Evolutionary conservation across 2,329 filamentous ascomycete genomes (phyloP).

Genomic region (Dothiorella sarmentorum): DNA sequence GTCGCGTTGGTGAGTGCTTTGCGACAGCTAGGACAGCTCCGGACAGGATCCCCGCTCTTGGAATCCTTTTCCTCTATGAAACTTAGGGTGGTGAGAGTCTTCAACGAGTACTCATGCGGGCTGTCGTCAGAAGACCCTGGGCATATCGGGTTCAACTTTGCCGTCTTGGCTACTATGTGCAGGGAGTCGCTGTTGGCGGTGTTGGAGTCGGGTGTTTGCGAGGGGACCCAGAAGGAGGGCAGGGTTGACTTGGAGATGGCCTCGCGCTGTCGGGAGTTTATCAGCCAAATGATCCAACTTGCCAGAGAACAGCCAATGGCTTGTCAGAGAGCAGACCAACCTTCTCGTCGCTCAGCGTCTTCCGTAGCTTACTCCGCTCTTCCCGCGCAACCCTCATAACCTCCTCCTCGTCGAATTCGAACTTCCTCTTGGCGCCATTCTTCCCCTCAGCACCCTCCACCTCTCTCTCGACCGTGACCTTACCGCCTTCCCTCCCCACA

Average conservation of each 20-base stretch:
- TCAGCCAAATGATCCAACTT: background rate
- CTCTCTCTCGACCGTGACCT: conserved; percentile 43
- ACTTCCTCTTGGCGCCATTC: conserved; percentile 67
- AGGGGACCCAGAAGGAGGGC: conserved; percentile 91
- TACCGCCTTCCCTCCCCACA: conserved; percentile 42
- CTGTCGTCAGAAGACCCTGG: conserved; percentile 66
- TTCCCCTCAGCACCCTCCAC: conserved; percentile 29
- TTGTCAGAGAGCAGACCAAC: conserved; percentile 33
- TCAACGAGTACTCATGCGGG: conserved; percentile 73
- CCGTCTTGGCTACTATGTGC: conserved; percentile 50
- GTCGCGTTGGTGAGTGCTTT: conserved; percentile 79
- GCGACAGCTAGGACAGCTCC: conserved; percentile 79
- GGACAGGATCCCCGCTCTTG: conserved; percentile 44
- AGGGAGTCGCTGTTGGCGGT: conserved; percentile 47
- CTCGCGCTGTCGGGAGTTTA: background rate
- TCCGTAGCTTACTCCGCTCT: conserved; percentile 67
- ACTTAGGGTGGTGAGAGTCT: conserved; percentile 69
- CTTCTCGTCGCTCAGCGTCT: conserved; percentile 70
- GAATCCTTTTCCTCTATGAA: conserved; percentile 70
- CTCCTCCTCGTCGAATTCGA: conserved; percentile 75
- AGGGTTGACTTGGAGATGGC: conserved; percentile 43
- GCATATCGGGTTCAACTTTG: conserved; percentile 69
- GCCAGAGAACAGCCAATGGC: background rate
- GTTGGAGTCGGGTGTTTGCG: conserved; percentile 63
- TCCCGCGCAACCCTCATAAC: conserved; percentile 65